These are phyloP conservation scores for Ophiostoma fasciatum DNA, from an alignment of 2,329 filamentous ascomycete species.

Conservation along the genomic window DNA sequence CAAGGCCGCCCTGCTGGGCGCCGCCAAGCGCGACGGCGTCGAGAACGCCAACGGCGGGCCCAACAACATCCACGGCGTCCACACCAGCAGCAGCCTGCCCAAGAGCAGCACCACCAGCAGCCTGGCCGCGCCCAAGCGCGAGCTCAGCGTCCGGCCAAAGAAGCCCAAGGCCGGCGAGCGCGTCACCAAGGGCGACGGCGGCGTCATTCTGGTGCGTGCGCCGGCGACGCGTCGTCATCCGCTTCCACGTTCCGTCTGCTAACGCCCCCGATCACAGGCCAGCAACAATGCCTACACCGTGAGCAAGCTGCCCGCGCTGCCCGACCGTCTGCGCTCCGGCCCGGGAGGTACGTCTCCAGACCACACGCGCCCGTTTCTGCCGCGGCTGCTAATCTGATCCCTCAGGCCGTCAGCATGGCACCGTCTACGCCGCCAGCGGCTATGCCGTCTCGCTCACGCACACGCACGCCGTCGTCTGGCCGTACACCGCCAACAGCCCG, in stretches of 20 bases:
- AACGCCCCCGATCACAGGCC: slow-evolving; percentile 37
- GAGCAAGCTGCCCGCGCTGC: slow-evolving; percentile 69
- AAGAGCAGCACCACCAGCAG: slow-evolving; percentile 5
- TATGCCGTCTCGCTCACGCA: slow-evolving; percentile 72
- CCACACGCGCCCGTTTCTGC: no score
- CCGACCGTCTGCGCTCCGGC: slow-evolving; percentile 57
- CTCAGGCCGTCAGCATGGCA: slow-evolving; percentile 49
- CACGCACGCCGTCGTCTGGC: slow-evolving; percentile 78
- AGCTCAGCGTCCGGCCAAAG: slow-evolving; percentile 46
- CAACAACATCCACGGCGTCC: not conserved
- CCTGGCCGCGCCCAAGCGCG: slow-evolving; percentile 28
- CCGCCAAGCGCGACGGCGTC: slow-evolving; percentile 29
- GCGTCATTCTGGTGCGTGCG: slow-evolving; percentile 42
- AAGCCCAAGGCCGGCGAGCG: slow-evolving; percentile 49
- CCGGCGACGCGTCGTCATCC: no score
- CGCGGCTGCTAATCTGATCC: no score
- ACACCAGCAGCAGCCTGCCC: not conserved
- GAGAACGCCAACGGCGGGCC: slow-evolving; percentile 17
- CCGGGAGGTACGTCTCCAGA: slow-evolving; percentile 47
- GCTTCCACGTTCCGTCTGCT: not conserved
- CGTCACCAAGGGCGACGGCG: slow-evolving; percentile 51
- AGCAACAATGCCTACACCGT: slow-evolving; percentile 76
- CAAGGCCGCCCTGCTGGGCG: slow-evolving; percentile 29
- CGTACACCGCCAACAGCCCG: slow-evolving; percentile 55
- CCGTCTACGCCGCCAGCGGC: slow-evolving; percentile 48